Percentiles rank a stretch among this genome's conserved stretches.
Conservation (phyloP, 2,329 filamentous ascomycete genomes). For the Penicillium sp. region DNA sequence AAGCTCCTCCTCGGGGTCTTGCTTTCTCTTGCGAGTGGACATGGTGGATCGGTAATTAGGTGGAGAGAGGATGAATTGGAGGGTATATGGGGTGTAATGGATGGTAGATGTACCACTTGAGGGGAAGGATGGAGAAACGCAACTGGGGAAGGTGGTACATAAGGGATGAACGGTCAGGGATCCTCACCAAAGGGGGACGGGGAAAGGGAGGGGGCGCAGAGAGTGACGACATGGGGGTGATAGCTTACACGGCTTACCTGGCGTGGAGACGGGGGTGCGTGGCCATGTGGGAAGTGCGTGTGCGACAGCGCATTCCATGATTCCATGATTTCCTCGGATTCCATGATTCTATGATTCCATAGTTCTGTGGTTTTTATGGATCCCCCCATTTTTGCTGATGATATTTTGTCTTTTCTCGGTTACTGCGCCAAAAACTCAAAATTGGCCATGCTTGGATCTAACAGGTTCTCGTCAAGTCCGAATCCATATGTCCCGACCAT, state of each 20-base stretch:
- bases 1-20: constrained; percentile 46
- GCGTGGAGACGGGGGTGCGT: constrained; percentile 15
- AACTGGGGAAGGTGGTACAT: constrained; percentile 16
- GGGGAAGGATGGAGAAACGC: constrained; percentile 6
- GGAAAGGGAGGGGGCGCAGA: constrained; percentile 13
- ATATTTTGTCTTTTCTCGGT: background rate
- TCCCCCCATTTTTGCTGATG: background rate
- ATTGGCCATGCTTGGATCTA: constrained; percentile 40
- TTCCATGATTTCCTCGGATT: constrained; percentile 1
- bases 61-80: constrained; percentile 28
- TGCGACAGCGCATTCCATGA: background rate
- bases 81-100: constrained; percentile 12
- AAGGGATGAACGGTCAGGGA: constrained; percentile 23
- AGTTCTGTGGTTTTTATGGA: background rate
- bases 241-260: constrained; percentile 14
- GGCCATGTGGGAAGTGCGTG: constrained; percentile 12
- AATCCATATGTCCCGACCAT: constrained; percentile 44
- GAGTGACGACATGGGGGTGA: constrained; percentile 20
- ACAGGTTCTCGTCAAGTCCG: constrained; percentile 38
- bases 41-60: constrained; percentile 41
- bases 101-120: constrained; percentile 30
- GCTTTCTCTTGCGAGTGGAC: constrained; percentile 48
- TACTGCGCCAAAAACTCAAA: constrained; percentile 38
- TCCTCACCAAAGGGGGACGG: constrained; percentile 2
- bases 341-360: background rate